Base-by-base conservation (phyloP, 2,329 filamentous ascomycete genomes). In the Sporothrix pallida region DNA sequence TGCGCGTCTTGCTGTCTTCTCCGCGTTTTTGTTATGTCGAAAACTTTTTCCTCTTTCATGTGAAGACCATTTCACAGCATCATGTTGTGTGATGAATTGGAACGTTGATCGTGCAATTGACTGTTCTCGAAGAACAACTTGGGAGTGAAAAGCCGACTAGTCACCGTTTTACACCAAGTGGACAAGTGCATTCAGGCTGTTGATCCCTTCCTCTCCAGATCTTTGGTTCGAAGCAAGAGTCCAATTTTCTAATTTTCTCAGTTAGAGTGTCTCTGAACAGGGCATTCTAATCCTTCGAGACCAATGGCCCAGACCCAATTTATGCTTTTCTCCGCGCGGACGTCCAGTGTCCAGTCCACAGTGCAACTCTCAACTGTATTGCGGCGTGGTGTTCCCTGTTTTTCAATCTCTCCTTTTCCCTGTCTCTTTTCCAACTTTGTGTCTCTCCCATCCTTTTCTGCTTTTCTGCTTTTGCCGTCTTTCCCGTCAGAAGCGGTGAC, bases 351-450 rank as follows among this genome's bases (percentile, higher is more conserved):
- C 56, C 26, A 60, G 37, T 31, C 31, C 4, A 42, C 15, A 44
- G 42, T 67, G 62, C 62, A 67, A 67, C 60, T 6, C 17, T 17
- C 62, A 67, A 67, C 60, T 6, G 37, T 17, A 63, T n/a, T 9
- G 8, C 42, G 42, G 20, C 6, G 20, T 13, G 10, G 10, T 48
- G 62, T 63, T 63, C 46, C 65, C 48, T 69, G 20, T 68, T 68
- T 68, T 42, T 63, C 13, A 8, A 0, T 20, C 15, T n/a, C 31
- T 8, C 8, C n/a, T n/a, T n/a, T n/a, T n/a, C n/a, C n/a, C n/a
- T n/a, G n/a, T n/a, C 31, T 7, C 13, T 6, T 63, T 58, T 17
- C 54, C 23, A 31, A 26, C 12, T 58, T n/a, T 42, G 23, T 10
- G 58, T 17, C 31, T 60, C 26, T 13, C 56, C 31, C 58, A 37